Evolutionary conservation across 306 rosid genomes (phyloP), one percentile per base, ranked within the genome.

Genomic region (Quercus robur): DNA sequence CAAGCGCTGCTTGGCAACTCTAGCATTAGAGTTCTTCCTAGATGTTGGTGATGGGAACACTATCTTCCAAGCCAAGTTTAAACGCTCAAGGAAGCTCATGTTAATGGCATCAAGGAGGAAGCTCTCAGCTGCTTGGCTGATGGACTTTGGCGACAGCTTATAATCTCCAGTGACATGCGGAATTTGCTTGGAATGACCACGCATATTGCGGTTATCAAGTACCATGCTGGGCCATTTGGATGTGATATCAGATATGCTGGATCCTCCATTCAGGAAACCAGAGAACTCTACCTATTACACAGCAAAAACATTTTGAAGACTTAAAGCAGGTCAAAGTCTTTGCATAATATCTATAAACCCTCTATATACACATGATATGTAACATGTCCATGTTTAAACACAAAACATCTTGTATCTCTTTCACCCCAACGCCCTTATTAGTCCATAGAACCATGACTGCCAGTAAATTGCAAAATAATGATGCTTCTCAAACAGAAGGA

Each of bases 11-110:
- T 95, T 95, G 74, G 99, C 99, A 67, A 91, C 86, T 69, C 86
- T 84, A 77, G 99, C 99, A 79, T 91, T 91, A 33, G 99, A 93
- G 79, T 83, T 93, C 86, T 78, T 87, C 79, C 80, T 86, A 59
- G 92, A 80, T 70, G 88, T 70, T 30, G 90, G 87, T 31, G 98
- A 88, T 4, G 99, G 99, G 80, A 91, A 95, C 8, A 95, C 66
- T 70, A 95, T 93, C 83, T 88, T 93, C 98, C 98, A 95, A 33
- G 99, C 98, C 86, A 95, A 84, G 86, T 88, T 93, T 75, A 93
- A 82, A 21, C 98, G 96, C 85, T 93, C 97, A 13, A 93, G 88
- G 88, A 95, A 95, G 89, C 86, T 88, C 97, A 95, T 91, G 81
- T 91, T 91, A 78, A 95, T 84, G 78, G 97, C 97, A 61, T 88